Evolutionary conservation across 2,329 filamentous ascomycete genomes (phyloP).

Genomic region (Dactylellina leptospora): DNA sequence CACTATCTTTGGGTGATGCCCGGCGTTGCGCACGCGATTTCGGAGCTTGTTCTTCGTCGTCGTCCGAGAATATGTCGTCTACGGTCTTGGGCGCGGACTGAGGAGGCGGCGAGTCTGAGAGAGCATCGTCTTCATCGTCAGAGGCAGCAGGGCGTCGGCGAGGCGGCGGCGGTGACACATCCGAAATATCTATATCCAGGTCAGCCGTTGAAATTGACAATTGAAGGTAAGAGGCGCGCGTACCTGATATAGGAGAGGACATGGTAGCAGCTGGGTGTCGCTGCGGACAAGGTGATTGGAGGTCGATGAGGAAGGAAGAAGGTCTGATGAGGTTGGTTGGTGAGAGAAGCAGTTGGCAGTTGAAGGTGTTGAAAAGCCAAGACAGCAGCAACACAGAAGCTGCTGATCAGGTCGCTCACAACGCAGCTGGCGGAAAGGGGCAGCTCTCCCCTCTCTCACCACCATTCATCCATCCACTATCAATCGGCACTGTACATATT

Average conservation of each 20-base stretch:
- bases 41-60: conserved; percentile 35
- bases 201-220: neutral
- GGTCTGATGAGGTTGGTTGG: no score
- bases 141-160: conserved; percentile 26
- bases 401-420: neutral
- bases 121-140: conserved; percentile 37
- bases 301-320: no score
- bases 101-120: conserved; percentile 54
- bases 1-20: conserved; percentile 32
- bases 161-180: conserved; percentile 21
- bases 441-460: neutral
- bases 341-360: no score
- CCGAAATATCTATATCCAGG: conserved; percentile 28
- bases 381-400: conserved; percentile 5
- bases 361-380: no score
- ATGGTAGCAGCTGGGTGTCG: conserved; percentile 9
- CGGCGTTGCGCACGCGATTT: conserved; percentile 38
- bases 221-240: conserved; percentile 16
- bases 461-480: no score
- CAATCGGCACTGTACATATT: neutral
- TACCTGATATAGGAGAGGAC: conserved; percentile 47
- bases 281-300: conserved; percentile 46
- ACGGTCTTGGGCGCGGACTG: conserved; percentile 53
- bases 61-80: conserved; percentile 37
- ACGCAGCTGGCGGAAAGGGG: conserved; percentile 30